A percentile compares a stretch with the other conserved stretches of the same genome.
phyloP scores from a whole-genome alignment of 129 eudicot species.

The Cynara cardunculus region DNA sequence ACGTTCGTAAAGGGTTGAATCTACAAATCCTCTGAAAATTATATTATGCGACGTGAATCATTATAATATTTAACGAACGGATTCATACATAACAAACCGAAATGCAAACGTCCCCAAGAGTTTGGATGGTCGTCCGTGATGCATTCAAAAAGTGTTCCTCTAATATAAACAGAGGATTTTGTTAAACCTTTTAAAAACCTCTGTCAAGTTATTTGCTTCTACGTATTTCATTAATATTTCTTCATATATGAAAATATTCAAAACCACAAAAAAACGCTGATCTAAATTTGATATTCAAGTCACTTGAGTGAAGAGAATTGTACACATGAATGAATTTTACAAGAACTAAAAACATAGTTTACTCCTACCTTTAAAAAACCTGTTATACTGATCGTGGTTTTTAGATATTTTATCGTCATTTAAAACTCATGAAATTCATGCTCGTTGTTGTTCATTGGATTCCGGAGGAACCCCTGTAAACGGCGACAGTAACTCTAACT shows the following conservation, averaged over 20 bases:
- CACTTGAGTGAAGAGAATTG: no score
- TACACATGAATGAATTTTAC: no score
- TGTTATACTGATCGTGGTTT: neutral
- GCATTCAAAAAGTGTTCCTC: no score
- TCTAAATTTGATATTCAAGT: neutral
- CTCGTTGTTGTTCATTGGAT: no score
- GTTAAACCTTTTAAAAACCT: neutral
- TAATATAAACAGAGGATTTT: neutral
- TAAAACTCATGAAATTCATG: neutral
- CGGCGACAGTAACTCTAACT: no score
- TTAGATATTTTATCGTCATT: neutral
- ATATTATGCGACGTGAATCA: neutral
- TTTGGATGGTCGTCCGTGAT: no score
- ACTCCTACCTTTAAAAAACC: neutral
- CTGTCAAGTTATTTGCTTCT: neutral
- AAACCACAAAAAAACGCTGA: neutral
- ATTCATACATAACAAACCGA: no score
- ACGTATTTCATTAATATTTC: neutral
- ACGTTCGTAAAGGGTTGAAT: no score
- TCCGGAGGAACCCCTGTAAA: no score
- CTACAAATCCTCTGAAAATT: no score
- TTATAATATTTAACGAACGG: no score
- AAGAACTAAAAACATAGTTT: neutral
- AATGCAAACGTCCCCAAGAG: no score
- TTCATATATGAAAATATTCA: neutral